Conservation (phyloP, 331 rosid species). For the Prunus yedoensis region DNA sequence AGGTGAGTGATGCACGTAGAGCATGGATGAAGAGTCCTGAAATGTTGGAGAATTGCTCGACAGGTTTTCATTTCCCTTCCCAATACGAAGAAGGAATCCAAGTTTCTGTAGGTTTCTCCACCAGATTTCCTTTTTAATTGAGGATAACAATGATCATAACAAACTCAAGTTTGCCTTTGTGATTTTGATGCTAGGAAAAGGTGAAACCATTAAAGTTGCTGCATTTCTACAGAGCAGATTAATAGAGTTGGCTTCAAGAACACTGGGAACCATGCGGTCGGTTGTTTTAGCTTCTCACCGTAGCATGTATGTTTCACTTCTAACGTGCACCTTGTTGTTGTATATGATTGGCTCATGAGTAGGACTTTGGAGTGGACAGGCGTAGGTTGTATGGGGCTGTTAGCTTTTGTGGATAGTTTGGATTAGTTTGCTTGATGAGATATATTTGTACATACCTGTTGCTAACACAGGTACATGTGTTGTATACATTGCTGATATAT, state of each 20-base stretch:
- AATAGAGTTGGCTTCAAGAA: constrained; percentile 19
- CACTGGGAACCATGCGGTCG: constrained; percentile 9
- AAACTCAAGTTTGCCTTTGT: constrained; percentile 14
- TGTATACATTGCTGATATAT: constrained; percentile 23
- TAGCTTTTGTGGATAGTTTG: constrained; percentile 27
- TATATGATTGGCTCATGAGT: constrained; percentile 18
- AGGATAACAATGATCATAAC: neutral
- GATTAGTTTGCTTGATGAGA: constrained; percentile 18
- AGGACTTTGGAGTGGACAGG: constrained; percentile 14
- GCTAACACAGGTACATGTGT: constrained; percentile 4
- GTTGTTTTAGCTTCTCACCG: constrained; percentile 3
- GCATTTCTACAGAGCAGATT: constrained; percentile 66
- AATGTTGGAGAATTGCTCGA: constrained; percentile 74
- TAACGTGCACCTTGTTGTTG: constrained; percentile 5
- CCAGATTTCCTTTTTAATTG: constrained; percentile 15
- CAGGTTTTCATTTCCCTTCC: constrained; percentile 71
- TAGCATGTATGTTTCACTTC: constrained; percentile 2
- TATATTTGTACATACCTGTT: constrained; percentile 37
- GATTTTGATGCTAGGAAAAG: constrained; percentile 49
- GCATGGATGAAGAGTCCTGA: constrained; percentile 88
- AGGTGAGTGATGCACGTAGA: constrained; percentile 67
- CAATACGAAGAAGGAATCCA: constrained; percentile 44
- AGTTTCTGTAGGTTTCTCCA: constrained; percentile 45
- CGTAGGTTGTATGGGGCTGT: constrained; percentile 10
- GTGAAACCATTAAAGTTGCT: constrained; percentile 68